Evolutionary conservation across 345 rosid genomes (phyloP), one percentile per base, ranked within the genome.

Genomic region (Citrus mangshanensis): DNA sequence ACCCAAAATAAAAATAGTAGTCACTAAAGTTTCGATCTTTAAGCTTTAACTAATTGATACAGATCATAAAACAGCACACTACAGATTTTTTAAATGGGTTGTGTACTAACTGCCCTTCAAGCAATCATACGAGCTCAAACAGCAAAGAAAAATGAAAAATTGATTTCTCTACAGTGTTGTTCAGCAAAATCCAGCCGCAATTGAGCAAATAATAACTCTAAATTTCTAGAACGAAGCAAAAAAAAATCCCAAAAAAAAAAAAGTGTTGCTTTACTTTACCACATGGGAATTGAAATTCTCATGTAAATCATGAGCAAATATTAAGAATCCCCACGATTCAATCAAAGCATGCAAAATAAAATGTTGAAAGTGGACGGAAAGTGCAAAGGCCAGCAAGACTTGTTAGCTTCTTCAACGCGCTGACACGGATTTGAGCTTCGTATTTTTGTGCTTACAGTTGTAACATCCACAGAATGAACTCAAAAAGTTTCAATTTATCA

Each of bases 41-140:
- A 79, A 79, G 28, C 74, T 69, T 58, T 68, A 81, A 79, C 35
- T 70, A 77, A 77, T 54, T 73, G 71, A 63, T 12, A 55, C 28
- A 63, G 56, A 40, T 70, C 22, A 61, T 27, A 40, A 32, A 56
- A 28, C 27, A 75, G 51, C 27, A 66, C 55, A 67, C 25, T 21
- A 10, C 64, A 35, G 56, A 76, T 70, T 49, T 60, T 46, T 34
- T 66, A 58, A 0, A 75, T 19, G 38, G 34, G 42, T 9, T 74
- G 18, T n/a, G 24, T 75, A 34, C 21, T 70, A 16, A 70, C 30
- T 16, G 38, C 12, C 68, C 18, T 67, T 40, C 74, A 3, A 22
- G 56, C 68, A 73, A 67, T 30, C 14, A 54, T 3, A 77, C 49
- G 16, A 42, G 62, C 59, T 76, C 60, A 77, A 62, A 76, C 55